phyloP scores from a whole-genome alignment of 1,284 basidiomycete species.

The Rhizoctonia solani region DNA sequence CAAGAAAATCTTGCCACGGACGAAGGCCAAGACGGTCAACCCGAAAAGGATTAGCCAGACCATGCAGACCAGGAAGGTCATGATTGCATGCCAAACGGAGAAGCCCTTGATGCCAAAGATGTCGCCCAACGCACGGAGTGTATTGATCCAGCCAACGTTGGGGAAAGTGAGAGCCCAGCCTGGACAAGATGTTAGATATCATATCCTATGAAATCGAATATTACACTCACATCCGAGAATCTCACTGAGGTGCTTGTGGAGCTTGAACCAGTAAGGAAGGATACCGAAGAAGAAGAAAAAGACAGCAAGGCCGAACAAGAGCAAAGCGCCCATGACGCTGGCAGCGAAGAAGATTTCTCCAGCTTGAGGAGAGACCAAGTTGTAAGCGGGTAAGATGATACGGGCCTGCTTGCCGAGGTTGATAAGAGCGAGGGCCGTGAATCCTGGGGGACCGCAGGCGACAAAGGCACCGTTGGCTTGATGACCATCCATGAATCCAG shows the following conservation, averaged over 20 bases:
- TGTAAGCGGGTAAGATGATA: constrained; percentile 30
- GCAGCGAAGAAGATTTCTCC: constrained; percentile 36
- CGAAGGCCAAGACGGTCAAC: constrained; percentile 23
- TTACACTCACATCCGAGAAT: constrained; percentile 36
- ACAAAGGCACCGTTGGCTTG: constrained; percentile 40
- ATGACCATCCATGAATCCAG: constrained; percentile 36
- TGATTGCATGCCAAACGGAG: constrained; percentile 31
- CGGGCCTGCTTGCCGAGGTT: constrained; percentile 36
- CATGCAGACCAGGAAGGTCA: constrained; percentile 32
- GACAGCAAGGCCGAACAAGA: constrained; percentile 37
- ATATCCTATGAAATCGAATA: background rate
- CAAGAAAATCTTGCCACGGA: constrained; percentile 32
- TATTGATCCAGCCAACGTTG: constrained; percentile 38
- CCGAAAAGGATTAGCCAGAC: constrained; percentile 29
- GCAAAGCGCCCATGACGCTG: constrained; percentile 31
- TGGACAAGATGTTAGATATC: constrained; percentile 2
- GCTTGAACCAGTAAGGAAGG: too few relatives aligned
- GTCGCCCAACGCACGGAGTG: constrained; percentile 36
- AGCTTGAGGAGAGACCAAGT: constrained; percentile 32
- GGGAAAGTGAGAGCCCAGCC: constrained; percentile 39
- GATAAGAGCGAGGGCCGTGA: constrained; percentile 38
- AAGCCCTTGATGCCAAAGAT: constrained; percentile 32
- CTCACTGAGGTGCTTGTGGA: constrained; percentile 39
- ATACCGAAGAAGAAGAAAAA: constrained; percentile 31
- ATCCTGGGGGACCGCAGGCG: constrained; percentile 38